Base-by-base conservation (phyloP, 164 flowering plant genomes). In the Magnolia sinica region DNA sequence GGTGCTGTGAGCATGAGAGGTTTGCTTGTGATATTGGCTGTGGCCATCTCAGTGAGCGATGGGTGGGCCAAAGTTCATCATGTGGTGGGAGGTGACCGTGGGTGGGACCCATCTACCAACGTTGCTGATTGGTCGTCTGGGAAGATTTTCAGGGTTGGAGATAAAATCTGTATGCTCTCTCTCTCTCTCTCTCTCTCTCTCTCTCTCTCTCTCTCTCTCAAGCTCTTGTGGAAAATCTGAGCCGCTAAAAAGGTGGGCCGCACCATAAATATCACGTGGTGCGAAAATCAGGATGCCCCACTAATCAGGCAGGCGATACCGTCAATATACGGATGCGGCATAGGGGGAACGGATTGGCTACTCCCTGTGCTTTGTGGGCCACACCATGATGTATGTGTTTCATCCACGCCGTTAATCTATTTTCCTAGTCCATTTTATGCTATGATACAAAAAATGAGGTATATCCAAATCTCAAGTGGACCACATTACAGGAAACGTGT, bases 1-100 rank as follows among this genome's bases (percentile, higher is more conserved):
- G 45, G 45, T 37, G 45, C 0, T 37, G 61, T 16, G 18, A 16
- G 13, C 18, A 55, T 16, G 16, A 55, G 70, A 68, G 70, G 6
- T 16, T 24, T 29, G 10, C 18, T 68, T 27, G 6, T 50, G 16
- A 18, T 49, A 70, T 16, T 70, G 16, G 58, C 72, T 50, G 50
- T 70, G 23, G 52, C 37, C n/a, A 19, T 49, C 22, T 45, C 55
- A 16, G 10, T 70, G 52, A 24, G 52, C 55, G 23, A 37, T 13
- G 55, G 55, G 45, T 45, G 6, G 9, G 95, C 89, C 13, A 83
- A 86, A 70, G 82, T 83, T 77, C 94, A 94, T 77, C 98, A 92
- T 82, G 91, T 92, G n/a, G 92, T 91, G 1, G 97, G 96, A 2
- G 93, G 84, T 0, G 97, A 94, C 67, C 89, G 87, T 58, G 97